phyloP scores from a whole-genome alignment of 441 rosid species.

The Biscutella laevigata region DNA sequence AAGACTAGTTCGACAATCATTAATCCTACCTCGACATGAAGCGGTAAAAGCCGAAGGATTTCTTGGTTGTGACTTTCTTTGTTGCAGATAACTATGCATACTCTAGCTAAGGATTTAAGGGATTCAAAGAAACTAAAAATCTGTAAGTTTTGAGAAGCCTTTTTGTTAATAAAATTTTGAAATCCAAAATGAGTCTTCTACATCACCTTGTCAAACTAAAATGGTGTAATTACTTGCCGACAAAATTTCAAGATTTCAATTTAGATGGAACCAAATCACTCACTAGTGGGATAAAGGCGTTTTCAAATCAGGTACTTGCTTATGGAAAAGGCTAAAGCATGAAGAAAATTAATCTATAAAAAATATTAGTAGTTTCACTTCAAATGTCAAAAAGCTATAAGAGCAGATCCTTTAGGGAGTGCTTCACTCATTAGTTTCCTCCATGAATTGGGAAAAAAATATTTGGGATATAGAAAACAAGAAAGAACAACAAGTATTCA shows the following conservation, averaged over 20 bases:
- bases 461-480: constrained; percentile 37
- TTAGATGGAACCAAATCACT: no score
- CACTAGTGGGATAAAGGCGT: no score
- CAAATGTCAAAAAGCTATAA: constrained; percentile 55
- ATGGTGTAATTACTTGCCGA: constrained; percentile 31
- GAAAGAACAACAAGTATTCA: constrained; percentile 30
- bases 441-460: constrained; percentile 53
- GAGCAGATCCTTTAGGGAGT: constrained; percentile 42
- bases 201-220: constrained; percentile 2
- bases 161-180: neutral
- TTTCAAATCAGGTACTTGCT: constrained; percentile 51
- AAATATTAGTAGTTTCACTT: constrained; percentile 63
- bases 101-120: constrained; percentile 40
- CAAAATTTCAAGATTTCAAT: constrained; percentile 28
- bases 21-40: constrained; percentile 63
- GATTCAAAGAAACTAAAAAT: constrained; percentile 48
- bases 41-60: constrained; percentile 63
- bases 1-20: constrained; percentile 53
- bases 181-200: neutral
- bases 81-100: constrained; percentile 34
- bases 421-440: constrained; percentile 50
- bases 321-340: constrained; percentile 38
- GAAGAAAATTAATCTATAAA: constrained; percentile 51
- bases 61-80: constrained; percentile 38
- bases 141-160: constrained; percentile 37